Evolutionary conservation across 306 rosid species (phyloP), one percentile per base, ranked within the genome.

Genomic region (Vachellia pachyceras): DNA sequence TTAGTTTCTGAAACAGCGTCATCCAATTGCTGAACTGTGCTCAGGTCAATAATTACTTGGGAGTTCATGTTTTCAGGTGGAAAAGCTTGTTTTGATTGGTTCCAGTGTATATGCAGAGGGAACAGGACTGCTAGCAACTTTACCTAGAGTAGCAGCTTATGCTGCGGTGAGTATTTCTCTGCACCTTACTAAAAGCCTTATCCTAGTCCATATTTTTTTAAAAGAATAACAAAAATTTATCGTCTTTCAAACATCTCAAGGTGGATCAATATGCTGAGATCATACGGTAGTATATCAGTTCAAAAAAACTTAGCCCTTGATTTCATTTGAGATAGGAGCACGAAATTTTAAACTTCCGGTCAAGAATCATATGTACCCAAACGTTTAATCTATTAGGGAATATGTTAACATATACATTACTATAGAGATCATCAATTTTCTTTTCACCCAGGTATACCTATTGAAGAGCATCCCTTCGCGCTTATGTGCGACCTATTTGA

Each of bases 71-170:
- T 82, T 85, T 77, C 89, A 93, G 97, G 97, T 93, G 61, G 96
- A 91, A 73, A 93, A 84, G 87, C 92, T 91, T 64, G 88, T 93
- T 80, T 87, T 93, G 87, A 86, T 93, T 75, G 97, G 87, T 80
- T 92, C 97, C 69, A 90, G 97, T 83, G 96, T 90, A 66, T 91
- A 91, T 85, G 82, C 93, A 36, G 94, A 93, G 89, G 97, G 92
- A 77, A 87, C 86, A 0, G 93, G 90, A 83, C 84, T 82, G 79
- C 79, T 88, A 61, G 91, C 97, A 78, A 85, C 79, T 70, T 60
- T 90, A 69, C 96, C 97, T 11, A 90, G 82, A 83, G 55, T 52
- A 25, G 72, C 71, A 77, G 94, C 97, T 10, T 90, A 90, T 82
- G 90, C 91, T 11, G 94, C 93, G 73, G 97, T 91, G 79, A 84